Evolutionary conservation across 2,329 filamentous ascomycete genomes (phyloP).

Genomic region (Onygena corvina): DNA sequence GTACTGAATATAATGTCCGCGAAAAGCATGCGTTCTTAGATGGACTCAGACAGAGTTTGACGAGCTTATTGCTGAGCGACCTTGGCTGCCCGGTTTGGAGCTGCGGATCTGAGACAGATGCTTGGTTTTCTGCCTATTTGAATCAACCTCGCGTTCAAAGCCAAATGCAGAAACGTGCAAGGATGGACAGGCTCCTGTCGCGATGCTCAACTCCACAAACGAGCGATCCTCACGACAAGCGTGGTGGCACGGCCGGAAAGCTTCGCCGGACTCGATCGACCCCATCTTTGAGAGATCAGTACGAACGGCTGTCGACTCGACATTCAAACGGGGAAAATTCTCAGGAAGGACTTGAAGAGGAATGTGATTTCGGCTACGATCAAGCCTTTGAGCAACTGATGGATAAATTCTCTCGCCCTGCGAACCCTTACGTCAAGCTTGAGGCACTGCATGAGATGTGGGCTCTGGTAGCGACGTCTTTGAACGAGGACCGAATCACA

Average conservation of each 20-base stretch:
- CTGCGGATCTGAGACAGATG: conserved; percentile 84
- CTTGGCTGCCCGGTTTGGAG: conserved; percentile 74
- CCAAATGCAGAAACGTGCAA: conserved; percentile 31
- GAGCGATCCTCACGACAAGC: background rate
- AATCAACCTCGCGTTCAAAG: conserved; percentile 38
- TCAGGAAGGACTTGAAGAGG: background rate
- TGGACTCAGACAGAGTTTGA: conserved; percentile 66
- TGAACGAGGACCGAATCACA: conserved; percentile 28
- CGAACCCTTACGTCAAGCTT: conserved; percentile 77
- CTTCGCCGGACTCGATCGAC: conserved; percentile 28
- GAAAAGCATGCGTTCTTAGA: conserved; percentile 69
- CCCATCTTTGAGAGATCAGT: background rate
- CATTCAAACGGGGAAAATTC: background rate
- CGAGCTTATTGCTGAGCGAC: conserved; percentile 77
- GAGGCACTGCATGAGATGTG: conserved; percentile 72
- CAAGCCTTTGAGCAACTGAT: conserved; percentile 69
- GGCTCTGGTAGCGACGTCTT: conserved; percentile 63
- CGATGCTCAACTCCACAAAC: conserved; percentile 19
- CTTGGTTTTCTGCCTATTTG: conserved; percentile 55
- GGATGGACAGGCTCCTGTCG: conserved; percentile 29
- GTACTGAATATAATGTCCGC: conserved; percentile 37
- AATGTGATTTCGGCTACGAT: conserved; percentile 57
- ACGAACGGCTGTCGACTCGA: background rate
- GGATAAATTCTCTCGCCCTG: conserved; percentile 76
- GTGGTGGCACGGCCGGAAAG: background rate